A percentile compares a stretch with the other conserved stretches of the same genome.
Evolutionary conservation across 352 stramenopile species (phyloP).

Genomic region (Pythium monospermum): DNA sequence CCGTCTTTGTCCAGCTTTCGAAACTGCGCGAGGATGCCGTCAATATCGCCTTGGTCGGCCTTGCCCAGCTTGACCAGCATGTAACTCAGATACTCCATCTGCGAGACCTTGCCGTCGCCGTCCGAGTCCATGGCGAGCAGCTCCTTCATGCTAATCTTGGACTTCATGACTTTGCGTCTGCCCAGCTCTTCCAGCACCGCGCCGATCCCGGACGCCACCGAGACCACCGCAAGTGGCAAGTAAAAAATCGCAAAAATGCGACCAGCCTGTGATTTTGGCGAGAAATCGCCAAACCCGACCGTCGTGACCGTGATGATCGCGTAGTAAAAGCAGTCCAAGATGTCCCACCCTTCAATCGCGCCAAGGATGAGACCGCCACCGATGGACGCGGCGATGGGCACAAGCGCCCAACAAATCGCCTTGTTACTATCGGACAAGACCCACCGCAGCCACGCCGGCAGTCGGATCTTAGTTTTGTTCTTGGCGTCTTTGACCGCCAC

Average conservation of each 20-base stretch:
- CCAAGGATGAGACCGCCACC: constrained; percentile 45
- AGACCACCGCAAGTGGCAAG: constrained; percentile 55
- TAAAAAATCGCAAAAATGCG: constrained; percentile 87
- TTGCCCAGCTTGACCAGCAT: constrained; percentile 79
- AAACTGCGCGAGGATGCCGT: constrained; percentile 61
- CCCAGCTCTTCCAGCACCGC: constrained; percentile 60
- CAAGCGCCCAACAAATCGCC: constrained; percentile 31
- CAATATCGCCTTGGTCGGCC: constrained; percentile 56
- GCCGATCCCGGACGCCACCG: constrained; percentile 59
- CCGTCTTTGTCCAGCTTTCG: constrained; percentile 59
- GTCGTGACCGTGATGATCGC: constrained; percentile 88
- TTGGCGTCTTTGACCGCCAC: constrained; percentile 8
- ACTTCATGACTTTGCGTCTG: constrained; percentile 52
- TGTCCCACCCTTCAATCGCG: constrained; percentile 49
- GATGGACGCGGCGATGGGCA: constrained; percentile 52
- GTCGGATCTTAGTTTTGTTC: background rate
- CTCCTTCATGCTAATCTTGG: constrained; percentile 74
- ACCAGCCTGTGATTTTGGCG: constrained; percentile 43
- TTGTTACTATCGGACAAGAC: constrained; percentile 52
- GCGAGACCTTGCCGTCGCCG: constrained; percentile 59
- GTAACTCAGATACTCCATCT: constrained; percentile 64
- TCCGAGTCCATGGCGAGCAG: constrained; percentile 63
- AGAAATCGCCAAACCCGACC: constrained; percentile 81
- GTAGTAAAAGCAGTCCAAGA: constrained; percentile 91
- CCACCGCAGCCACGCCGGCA: constrained; percentile 29